Base-by-base conservation (phyloP, 441 rosid species). In the Gossypium gossypioides region DNA sequence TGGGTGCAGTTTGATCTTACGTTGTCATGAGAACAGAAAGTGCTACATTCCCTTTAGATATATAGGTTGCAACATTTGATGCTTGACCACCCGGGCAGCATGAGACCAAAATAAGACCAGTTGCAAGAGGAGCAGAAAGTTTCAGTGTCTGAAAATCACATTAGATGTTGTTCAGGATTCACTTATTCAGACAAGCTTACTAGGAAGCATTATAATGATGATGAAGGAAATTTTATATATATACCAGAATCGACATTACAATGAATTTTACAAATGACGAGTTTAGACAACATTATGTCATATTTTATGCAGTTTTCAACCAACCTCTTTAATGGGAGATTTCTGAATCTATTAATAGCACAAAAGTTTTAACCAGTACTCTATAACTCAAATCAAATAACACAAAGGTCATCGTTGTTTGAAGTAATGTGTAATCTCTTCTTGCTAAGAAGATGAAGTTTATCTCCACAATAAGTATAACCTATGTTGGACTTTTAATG, bases 61-160 rank as follows among this genome's bases (percentile, higher is more conserved):
- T 90, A 77, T 87, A 91, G 60, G 96, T 93, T 25, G 98, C 96
- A 73, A 93, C 98, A 73, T 93, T 93, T 9, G 97, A 91, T 4
- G 97, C 98, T 79, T 93, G 98, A 74, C 96, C 97, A 71, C 97
- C 96, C 44, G 97, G 97, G 80, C 97, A 94, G 86, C 98, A 94
- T 15, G 97, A 89, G 61, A 94, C 97, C 80, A 94, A 73, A 77
- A 94, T 94, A 77, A 91, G 91, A 71, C 98, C 97, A 76, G 98
- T 90, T 2, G 97, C 98, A 76, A 94, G 98, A 51, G 96, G 96
- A 56, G 97, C 97, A 5, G 97, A 91, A 51, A 94, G 86, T 82
- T 91, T 90, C 32, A 94, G 85, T 60, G 81, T 69, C 97, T 94
- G 85, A 66, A 74, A 81, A 62, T 63, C 69, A 77, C 8, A 67